Evolutionary conservation across 306 rosid genomes (phyloP).

Genomic region (Lagenaria siceraria): DNA sequence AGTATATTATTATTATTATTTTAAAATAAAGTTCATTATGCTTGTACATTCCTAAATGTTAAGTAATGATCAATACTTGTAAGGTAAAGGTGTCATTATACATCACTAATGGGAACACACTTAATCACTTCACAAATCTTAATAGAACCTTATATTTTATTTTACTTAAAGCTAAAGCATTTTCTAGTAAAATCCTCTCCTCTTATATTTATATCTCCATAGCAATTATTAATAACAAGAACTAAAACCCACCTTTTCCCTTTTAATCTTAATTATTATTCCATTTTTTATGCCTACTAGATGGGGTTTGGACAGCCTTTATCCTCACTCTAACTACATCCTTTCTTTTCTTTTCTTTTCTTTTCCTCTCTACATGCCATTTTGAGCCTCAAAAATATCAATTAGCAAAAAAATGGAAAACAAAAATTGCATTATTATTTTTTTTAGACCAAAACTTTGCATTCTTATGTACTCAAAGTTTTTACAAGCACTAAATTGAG

Average conservation of each 20-base stretch:
- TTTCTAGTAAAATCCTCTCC: not conserved
- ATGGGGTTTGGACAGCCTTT: not conserved
- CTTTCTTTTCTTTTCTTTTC: not conserved
- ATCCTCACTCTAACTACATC: not conserved
- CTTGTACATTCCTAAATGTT: too few species aligned
- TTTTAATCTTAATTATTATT: not conserved
- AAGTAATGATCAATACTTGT: too few species aligned
- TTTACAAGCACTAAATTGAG: not conserved
- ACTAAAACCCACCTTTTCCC: not conserved
- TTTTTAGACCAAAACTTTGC: not conserved
- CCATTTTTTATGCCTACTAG: not conserved
- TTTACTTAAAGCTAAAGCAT: not conserved
- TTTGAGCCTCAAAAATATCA: not conserved
- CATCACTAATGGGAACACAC: not conserved
- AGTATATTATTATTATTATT: too few species aligned
- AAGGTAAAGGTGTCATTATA: not conserved
- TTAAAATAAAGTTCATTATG: too few species aligned
- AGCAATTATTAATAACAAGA: not conserved
- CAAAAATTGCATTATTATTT: too few species aligned
- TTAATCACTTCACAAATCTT: not conserved
- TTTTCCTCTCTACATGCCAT: conserved; percentile 1
- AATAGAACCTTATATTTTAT: not conserved
- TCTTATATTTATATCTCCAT: not conserved
- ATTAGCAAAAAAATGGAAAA: not conserved
- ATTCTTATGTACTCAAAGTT: not conserved